Percentiles rank a stretch among this genome's conserved stretches.
Evolutionary conservation across 352 stramenopile genomes (phyloP).

Genomic region (Pelagophyceae sp.): DNA sequence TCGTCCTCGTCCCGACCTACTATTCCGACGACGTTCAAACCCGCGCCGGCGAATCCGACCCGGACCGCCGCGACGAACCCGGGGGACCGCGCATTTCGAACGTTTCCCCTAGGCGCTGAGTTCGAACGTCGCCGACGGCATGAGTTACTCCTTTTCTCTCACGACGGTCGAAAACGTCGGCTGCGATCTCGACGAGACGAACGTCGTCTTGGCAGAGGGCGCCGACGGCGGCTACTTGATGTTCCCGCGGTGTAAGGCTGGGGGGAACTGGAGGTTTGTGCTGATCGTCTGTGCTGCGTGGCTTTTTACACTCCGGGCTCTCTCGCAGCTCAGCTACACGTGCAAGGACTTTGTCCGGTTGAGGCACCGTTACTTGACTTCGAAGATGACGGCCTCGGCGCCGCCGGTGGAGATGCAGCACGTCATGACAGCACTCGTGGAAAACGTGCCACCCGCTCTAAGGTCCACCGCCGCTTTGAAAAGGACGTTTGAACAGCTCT

Average conservation of each 20-base stretch:
- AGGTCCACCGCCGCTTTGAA: neutral
- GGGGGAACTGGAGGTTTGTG: neutral
- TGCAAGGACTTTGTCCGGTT: neutral
- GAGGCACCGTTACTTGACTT: neutral
- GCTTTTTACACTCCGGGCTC: slow-evolving; percentile 10
- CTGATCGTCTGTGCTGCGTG: neutral
- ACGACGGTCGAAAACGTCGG: slow-evolving; percentile 13
- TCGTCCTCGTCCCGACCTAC: neutral
- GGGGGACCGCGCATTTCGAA: too few species aligned
- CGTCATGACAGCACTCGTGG: neutral
- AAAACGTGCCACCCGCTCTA: neutral
- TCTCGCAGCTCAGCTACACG: neutral
- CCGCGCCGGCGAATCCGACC: neutral
- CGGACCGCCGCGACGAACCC: too few species aligned
- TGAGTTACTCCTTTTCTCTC: slow-evolving; percentile 7
- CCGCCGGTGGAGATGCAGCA: neutral
- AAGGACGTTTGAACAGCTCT: slow-evolving; percentile 2
- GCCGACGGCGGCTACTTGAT: neutral
- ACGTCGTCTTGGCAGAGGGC: neutral
- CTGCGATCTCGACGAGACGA: neutral
- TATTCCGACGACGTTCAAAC: neutral
- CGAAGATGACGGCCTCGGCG: neutral
- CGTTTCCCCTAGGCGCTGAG: too few species aligned
- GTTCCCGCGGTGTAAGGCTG: neutral
- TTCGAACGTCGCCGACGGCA: too few species aligned